Percentiles rank a stretch among this genome's conserved stretches.
Evolutionary conservation across 2,329 filamentous ascomycete species (phyloP).

Genomic region (Xenoacremonium recifei): DNA sequence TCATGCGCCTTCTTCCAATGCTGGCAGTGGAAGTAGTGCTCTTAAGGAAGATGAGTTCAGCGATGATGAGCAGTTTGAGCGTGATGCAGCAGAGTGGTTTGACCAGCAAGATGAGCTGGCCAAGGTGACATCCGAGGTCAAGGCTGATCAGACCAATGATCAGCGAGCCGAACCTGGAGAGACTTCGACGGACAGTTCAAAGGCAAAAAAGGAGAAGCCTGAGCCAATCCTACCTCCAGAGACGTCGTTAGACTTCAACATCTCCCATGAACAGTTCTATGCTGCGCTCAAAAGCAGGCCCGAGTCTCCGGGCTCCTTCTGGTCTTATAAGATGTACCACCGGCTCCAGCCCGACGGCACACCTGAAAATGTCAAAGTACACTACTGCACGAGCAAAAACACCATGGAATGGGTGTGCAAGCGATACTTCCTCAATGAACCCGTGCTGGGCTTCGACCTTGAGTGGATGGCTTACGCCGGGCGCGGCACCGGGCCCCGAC

Average conservation of each 20-base stretch:
- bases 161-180: constrained; percentile 3
- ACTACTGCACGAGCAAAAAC: constrained; percentile 72
- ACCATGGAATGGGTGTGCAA: constrained; percentile 65
- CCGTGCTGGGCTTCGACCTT: constrained; percentile 82
- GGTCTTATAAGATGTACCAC: constrained; percentile 68
- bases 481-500: constrained; percentile 50
- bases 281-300: constrained; percentile 46
- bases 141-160: neutral
- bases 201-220: neutral
- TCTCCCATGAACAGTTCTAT: constrained; percentile 28
- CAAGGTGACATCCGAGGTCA: neutral
- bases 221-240: constrained; percentile 19
- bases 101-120: constrained; percentile 19
- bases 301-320: constrained; percentile 55
- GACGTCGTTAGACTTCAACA: constrained; percentile 29
- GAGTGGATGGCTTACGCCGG: constrained; percentile 69
- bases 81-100: constrained; percentile 23
- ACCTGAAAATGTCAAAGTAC: constrained; percentile 59
- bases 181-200: constrained; percentile 2
- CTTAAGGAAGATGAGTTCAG: constrained; percentile 16
- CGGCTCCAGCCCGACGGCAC: constrained; percentile 41
- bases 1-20: constrained; percentile 13
- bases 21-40: neutral
- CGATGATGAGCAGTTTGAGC: constrained; percentile 24
- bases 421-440: constrained; percentile 65